Evolutionary conservation across 768 basidiomycete genomes (phyloP).

Genomic region (Tylopilus sp.): DNA sequence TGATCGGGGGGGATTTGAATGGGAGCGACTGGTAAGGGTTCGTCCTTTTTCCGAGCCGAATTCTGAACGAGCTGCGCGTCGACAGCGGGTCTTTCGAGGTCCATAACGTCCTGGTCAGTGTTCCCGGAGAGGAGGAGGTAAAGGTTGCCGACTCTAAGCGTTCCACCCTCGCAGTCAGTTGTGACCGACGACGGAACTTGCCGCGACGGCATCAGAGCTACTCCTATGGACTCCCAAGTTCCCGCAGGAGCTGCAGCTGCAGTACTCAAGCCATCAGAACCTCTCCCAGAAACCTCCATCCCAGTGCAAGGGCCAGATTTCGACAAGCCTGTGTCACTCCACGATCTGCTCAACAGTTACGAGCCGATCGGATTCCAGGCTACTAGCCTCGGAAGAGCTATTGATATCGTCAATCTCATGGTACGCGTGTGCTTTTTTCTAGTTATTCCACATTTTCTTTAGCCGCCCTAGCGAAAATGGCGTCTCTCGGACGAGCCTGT

Average conservation of each 20-base stretch:
- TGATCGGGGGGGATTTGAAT: slow-evolving; percentile 2
- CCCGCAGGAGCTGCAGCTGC: slow-evolving; percentile 67
- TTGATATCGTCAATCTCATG: slow-evolving; percentile 92
- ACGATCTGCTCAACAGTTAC: slow-evolving; percentile 72
- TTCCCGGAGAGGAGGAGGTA: not conserved
- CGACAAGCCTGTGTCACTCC: slow-evolving; percentile 60
- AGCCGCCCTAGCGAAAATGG: slow-evolving; percentile 66
- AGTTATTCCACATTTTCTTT: not conserved
- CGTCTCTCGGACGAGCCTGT: slow-evolving; percentile 84
- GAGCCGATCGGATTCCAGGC: slow-evolving; percentile 96
- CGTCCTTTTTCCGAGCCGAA: slow-evolving; percentile 5
- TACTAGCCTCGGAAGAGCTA: slow-evolving; percentile 84
- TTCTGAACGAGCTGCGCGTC: slow-evolving; percentile 4
- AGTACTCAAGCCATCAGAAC: slow-evolving; percentile 73
- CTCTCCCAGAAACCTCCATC: slow-evolving; percentile 59
- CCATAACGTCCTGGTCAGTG: slow-evolving; percentile 12
- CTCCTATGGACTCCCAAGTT: slow-evolving; percentile 26
- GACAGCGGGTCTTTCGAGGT: slow-evolving; percentile 9
- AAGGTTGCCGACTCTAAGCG: not conserved
- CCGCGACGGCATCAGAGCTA: slow-evolving; percentile 8
- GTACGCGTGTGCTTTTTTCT: slow-evolving; percentile 36
- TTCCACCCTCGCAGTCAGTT: not conserved
- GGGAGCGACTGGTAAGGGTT: slow-evolving; percentile 7
- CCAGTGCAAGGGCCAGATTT: slow-evolving; percentile 88
- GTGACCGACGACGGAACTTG: slow-evolving; percentile 23